Percentiles rank a stretch among this genome's conserved stretches.
These are phyloP conservation scores for Venturia nashicola DNA, from an alignment of 2,329 filamentous ascomycete genomes.

Conservation along the genomic window DNA sequence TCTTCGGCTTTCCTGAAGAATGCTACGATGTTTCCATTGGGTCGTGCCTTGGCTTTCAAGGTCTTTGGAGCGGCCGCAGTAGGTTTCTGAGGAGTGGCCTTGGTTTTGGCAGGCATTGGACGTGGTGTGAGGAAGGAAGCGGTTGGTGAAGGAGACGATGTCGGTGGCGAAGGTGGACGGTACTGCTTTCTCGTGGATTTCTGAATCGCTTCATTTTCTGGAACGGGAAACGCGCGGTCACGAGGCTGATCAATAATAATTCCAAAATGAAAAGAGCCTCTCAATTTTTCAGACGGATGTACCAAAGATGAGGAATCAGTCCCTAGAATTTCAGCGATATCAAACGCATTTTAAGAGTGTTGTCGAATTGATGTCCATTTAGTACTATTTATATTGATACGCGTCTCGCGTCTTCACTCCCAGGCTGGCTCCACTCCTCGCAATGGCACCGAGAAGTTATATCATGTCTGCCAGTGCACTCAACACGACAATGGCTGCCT, in stretches of 20 bases:
- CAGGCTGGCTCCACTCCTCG: neutral
- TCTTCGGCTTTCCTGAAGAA: conserved; percentile 42
- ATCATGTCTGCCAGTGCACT: conserved; percentile 22
- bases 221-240: neutral
- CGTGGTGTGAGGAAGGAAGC: neutral
- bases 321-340: too few relatives aligned
- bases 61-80: neutral
- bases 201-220: conserved; percentile 27
- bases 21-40: conserved; percentile 39
- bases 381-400: neutral
- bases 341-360: neutral
- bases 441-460: neutral
- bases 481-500: conserved; percentile 32
- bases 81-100: neutral
- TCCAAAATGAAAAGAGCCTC: neutral
- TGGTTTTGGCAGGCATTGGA: neutral
- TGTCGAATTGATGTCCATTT: neutral
- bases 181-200: conserved; percentile 35
- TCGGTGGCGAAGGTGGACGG: conserved; percentile 41
- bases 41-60: conserved; percentile 21
- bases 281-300: neutral
- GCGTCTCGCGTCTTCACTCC: neutral
- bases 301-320: too few relatives aligned
- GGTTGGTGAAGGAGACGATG: conserved; percentile 16
- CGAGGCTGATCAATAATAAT: neutral